Evolutionary conservation across 2,329 filamentous ascomycete genomes (phyloP), one percentile per base, ranked within the genome.

Genomic region (Coccinonectria pachysandricola): DNA sequence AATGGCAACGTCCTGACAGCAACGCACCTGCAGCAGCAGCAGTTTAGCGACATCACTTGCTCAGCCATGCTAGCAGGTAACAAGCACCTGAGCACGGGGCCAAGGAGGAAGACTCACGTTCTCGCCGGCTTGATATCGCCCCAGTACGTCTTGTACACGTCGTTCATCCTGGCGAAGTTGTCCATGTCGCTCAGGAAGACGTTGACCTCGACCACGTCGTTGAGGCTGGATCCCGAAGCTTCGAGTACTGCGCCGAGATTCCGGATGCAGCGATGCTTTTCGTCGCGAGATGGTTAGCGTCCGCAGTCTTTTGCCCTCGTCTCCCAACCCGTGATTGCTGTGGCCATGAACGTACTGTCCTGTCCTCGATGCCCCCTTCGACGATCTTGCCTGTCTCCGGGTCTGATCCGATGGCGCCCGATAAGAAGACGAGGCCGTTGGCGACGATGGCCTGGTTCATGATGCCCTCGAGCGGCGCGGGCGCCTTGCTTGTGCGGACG

Each of bases 151-250:
- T 68, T 70, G 48, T 83, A 85, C 24, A 78, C 68, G 43, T 68
- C 67, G 55, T 85, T 86, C 75, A 85, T 83, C 51, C 76, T 72
- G 18, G 64, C 70, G 49, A 85, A 85, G 54, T 84, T 65, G 36
- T 68, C 71, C 78, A 84, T 84, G 48, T 76, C 66, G 31, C 73
- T 66, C 27, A 85, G 62, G 63, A 83, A 85, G 43, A 84, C 75
- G 42, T 71, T 74, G 34, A 79, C 74, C 62, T 83, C 82, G 47
- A 84, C 74, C 12, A 83, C 73, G 46, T 73, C 73, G 23, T 65
- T 57, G 22, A 86, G 61, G 31, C 60, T 65, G 19, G 70, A 75
- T 11, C 78, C 78, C 4, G 79, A 78, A 26, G 72, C 79, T 33
- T 74, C 68, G 18, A 86, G 64, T 34, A 86, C 75, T 16, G 75